Evolutionary conservation across 2,329 filamentous ascomycete genomes (phyloP).

Genomic region (Phialemoniopsis sp.): DNA sequence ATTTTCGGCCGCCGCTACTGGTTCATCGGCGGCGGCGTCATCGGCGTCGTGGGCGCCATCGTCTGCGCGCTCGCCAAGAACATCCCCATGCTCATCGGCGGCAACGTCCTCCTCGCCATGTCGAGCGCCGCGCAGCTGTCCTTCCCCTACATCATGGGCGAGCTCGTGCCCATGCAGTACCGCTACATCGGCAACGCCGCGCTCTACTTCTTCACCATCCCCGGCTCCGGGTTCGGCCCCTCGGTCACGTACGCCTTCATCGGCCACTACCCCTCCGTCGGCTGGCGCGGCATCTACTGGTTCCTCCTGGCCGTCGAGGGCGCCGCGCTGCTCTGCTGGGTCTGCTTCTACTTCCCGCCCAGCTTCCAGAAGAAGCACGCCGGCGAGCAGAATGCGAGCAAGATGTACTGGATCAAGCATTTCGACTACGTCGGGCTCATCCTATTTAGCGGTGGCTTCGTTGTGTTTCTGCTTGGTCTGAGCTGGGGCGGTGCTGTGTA

Average conservation of each 20-base stretch:
- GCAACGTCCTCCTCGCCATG: conserved; percentile 10
- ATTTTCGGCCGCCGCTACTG: conserved; percentile 10
- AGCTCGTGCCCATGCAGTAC: conserved; percentile 13
- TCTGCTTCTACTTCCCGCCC: conserved; percentile 13
- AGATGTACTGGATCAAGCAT: conserved; percentile 9
- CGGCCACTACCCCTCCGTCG: conserved; percentile 3
- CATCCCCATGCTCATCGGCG: conserved; percentile 9
- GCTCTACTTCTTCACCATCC: conserved; percentile 9
- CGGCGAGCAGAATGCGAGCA: conserved; percentile 1
- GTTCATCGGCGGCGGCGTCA: conserved; percentile 11
- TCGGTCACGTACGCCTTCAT: conserved; percentile 10
- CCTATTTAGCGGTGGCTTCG: conserved; percentile 40
- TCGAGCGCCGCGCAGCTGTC: conserved; percentile 9
- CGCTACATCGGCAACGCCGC: conserved; percentile 8
- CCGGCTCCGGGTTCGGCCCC: conserved; percentile 8
- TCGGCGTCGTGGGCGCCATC: conserved; percentile 9
- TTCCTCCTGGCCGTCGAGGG: conserved; percentile 11
- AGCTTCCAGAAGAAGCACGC: conserved; percentile 10
- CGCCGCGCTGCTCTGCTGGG: conserved; percentile 6
- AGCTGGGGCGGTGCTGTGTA: conserved; percentile 36
- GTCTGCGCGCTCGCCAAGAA: conserved; percentile 5
- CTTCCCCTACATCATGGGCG: conserved; percentile 13
- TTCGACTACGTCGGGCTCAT: conserved; percentile 45
- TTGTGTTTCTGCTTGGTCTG: conserved; percentile 41
- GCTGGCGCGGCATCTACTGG: conserved; percentile 13